These are phyloP conservation scores for Nephelium lappaceum DNA, from an alignment of 345 rosid genomes.

Conservation along the genomic window DNA sequence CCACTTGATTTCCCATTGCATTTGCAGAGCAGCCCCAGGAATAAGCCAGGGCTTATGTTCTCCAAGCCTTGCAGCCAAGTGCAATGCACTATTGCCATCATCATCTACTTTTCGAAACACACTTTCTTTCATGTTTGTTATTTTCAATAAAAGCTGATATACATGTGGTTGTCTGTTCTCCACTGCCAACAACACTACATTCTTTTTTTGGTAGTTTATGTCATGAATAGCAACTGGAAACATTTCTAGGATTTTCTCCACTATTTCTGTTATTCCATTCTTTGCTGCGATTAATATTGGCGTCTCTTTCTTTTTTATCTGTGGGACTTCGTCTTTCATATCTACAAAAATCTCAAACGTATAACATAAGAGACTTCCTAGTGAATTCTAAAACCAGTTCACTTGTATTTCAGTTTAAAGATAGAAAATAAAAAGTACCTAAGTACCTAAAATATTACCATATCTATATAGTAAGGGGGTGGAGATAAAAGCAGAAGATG, in stretches of 20 bases:
- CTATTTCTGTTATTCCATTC: slow-evolving; percentile 31
- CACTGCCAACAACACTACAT: slow-evolving; percentile 42
- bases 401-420: too few relatives aligned
- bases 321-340: not conserved
- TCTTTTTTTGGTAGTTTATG: slow-evolving; percentile 16
- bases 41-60: slow-evolving; percentile 54
- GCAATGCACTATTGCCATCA: slow-evolving; percentile 52
- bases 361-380: too few relatives aligned
- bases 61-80: slow-evolving; percentile 50
- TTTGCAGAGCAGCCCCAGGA: slow-evolving; percentile 56
- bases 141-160: slow-evolving; percentile 29
- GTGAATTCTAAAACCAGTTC: too few relatives aligned
- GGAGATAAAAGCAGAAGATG: too few relatives aligned
- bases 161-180: slow-evolving; percentile 54
- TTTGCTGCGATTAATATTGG: slow-evolving; percentile 29
- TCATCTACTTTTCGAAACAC: slow-evolving; percentile 42
- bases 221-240: slow-evolving; percentile 29
- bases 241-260: slow-evolving; percentile 19
- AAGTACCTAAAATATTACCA: too few relatives aligned
- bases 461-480: too few relatives aligned
- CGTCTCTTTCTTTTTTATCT: slow-evolving; percentile 12
- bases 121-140: slow-evolving; percentile 25
- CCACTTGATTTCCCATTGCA: slow-evolving; percentile 77
- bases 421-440: too few relatives aligned
- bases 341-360: not conserved